A percentile compares a stretch with the other conserved stretches of the same genome.
phyloP scores from a whole-genome alignment of 2,329 filamentous ascomycete genomes.

The Venturia asperata region DNA sequence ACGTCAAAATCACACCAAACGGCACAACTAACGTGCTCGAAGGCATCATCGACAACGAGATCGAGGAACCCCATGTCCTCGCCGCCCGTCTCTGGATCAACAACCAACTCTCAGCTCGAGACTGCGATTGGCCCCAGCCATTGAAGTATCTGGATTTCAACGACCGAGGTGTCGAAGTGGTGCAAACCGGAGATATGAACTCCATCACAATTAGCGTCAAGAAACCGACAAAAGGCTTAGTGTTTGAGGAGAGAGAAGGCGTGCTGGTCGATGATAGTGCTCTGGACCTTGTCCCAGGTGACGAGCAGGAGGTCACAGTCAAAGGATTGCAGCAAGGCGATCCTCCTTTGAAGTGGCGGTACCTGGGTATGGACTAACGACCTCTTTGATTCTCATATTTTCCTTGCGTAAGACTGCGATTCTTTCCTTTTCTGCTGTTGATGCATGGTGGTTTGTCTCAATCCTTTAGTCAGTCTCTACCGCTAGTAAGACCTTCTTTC shows the following conservation, averaged over 20 bases:
- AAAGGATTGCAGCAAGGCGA: slow-evolving; percentile 35
- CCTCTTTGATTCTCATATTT: not conserved
- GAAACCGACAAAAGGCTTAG: slow-evolving; percentile 53
- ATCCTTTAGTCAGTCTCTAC: no score
- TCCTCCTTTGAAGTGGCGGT: slow-evolving; percentile 37
- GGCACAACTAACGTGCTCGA: slow-evolving; percentile 48
- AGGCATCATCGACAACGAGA: slow-evolving; percentile 45
- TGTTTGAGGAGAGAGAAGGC: slow-evolving; percentile 52
- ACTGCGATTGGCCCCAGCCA: slow-evolving; percentile 55
- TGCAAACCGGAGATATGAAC: slow-evolving; percentile 28
- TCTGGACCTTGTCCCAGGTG: slow-evolving; percentile 52
- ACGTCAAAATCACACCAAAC: slow-evolving; percentile 45
- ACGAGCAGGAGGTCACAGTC: slow-evolving; percentile 45
- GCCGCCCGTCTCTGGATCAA: slow-evolving; percentile 49
- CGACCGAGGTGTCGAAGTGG: slow-evolving; percentile 43
- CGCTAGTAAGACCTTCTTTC: no score
- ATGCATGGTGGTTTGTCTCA: no score
- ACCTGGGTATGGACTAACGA: slow-evolving; percentile 31
- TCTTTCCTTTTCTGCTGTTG: not conserved
- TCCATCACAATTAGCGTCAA: slow-evolving; percentile 41
- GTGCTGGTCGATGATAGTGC: slow-evolving; percentile 50
- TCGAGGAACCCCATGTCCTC: slow-evolving; percentile 49
- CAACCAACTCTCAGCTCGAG: slow-evolving; percentile 45
- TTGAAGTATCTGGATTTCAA: slow-evolving; percentile 52
- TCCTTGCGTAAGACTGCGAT: not conserved